Evolutionary conservation across 148 eudicot species (phyloP).

Genomic region (Vaccinium darrowii): DNA sequence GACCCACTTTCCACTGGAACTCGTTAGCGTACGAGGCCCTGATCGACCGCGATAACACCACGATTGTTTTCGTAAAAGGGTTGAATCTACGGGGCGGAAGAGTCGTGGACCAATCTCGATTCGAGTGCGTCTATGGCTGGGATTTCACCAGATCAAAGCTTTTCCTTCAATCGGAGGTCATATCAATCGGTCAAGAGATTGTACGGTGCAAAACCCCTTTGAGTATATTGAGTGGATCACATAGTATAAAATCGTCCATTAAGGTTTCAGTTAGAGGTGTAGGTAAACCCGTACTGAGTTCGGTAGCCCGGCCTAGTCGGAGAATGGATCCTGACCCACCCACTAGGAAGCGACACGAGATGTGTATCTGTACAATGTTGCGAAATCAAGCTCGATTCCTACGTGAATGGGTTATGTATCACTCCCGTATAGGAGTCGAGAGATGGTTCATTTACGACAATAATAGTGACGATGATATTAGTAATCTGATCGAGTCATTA

Average conservation of each 20-base stretch:
- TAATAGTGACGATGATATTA: conserved; percentile 46
- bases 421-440: conserved; percentile 39
- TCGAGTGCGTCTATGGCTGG: conserved; percentile 47
- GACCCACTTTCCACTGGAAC: conserved; percentile 39
- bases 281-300: conserved; percentile 15
- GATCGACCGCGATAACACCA: conserved; percentile 48
- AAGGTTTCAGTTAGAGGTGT: conserved; percentile 37
- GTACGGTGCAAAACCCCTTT: conserved; percentile 52
- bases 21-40: conserved; percentile 50
- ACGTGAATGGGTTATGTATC: conserved; percentile 55
- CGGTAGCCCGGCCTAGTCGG: conserved; percentile 31
- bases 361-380: conserved; percentile 59
- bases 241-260: background rate
- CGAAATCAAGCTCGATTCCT: conserved; percentile 46
- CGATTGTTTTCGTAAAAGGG: conserved; percentile 53
- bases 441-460: conserved; percentile 61
- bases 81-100: conserved; percentile 42
- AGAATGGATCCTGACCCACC: background rate
- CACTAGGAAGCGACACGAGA: conserved; percentile 13
- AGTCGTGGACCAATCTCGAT: conserved; percentile 28
- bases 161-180: conserved; percentile 27
- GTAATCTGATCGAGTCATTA: conserved; percentile 26
- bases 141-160: conserved; percentile 28
- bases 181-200: conserved; percentile 56
- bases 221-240: conserved; percentile 26